Conservation (phyloP, 257 asterid genomes). For the Vinca minor region DNA sequence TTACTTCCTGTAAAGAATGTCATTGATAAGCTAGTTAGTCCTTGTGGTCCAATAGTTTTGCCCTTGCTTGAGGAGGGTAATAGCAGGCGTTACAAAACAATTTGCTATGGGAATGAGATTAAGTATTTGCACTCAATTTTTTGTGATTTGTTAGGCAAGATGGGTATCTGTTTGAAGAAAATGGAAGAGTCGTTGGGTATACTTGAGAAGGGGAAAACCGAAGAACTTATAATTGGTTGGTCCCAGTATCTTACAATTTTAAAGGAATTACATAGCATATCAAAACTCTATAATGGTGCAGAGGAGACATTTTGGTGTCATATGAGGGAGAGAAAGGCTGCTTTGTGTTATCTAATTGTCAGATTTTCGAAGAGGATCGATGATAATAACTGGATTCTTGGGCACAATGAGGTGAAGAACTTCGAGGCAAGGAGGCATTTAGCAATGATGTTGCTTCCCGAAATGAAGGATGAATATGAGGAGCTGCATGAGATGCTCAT, state of each 20-base stretch:
- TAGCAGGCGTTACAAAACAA: not conserved
- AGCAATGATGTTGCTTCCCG: slow-evolving; percentile 76
- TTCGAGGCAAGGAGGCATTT: slow-evolving; percentile 84
- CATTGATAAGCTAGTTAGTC: slow-evolving; percentile 22
- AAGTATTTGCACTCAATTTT: slow-evolving; percentile 31
- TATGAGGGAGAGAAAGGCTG: slow-evolving; percentile 50
- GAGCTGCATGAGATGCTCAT: slow-evolving; percentile 94
- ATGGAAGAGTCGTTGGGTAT: slow-evolving; percentile 38
- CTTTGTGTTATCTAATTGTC: slow-evolving; percentile 52
- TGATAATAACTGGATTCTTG: slow-evolving; percentile 68
- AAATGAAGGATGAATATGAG: slow-evolving; percentile 70
- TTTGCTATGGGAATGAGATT: slow-evolving; percentile 32
- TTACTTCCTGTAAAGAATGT: slow-evolving; percentile 30
- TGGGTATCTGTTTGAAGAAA: slow-evolving; percentile 45
- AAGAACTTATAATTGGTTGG: slow-evolving; percentile 32
- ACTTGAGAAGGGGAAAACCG: slow-evolving; percentile 31
- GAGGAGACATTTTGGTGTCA: slow-evolving; percentile 57
- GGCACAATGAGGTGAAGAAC: slow-evolving; percentile 63
- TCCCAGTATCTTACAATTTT: slow-evolving; percentile 55
- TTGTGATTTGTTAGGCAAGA: slow-evolving; percentile 40
- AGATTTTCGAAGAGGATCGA: slow-evolving; percentile 61
- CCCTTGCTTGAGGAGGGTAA: slow-evolving; percentile 29
- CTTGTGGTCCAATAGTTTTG: slow-evolving; percentile 25
- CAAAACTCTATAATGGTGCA: slow-evolving; percentile 47
- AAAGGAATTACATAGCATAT: slow-evolving; percentile 55